phyloP scores from a whole-genome alignment of 2,329 filamentous ascomycete species.

The Zarea fungicola region DNA sequence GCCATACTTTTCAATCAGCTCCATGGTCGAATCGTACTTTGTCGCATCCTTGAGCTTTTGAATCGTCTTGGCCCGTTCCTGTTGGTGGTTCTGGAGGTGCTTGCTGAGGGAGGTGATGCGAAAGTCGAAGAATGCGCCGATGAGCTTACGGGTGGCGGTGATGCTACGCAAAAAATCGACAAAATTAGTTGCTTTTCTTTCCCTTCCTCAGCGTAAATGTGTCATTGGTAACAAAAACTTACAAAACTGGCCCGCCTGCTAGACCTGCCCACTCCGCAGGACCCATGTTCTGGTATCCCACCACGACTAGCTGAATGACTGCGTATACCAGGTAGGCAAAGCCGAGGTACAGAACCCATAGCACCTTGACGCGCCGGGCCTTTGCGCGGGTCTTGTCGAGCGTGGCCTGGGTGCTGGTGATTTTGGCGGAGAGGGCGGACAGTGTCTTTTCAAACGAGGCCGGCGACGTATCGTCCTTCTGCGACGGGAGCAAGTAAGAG shows the following conservation, averaged over 20 bases:
- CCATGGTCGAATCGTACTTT: slow-evolving; percentile 90
- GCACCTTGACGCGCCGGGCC: slow-evolving; percentile 72
- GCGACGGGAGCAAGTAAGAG: background rate
- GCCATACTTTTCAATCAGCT: slow-evolving; percentile 92
- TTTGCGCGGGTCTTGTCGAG: slow-evolving; percentile 69
- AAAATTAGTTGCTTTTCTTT: slow-evolving; percentile 14
- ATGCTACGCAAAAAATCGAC: slow-evolving; percentile 57
- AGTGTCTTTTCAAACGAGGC: slow-evolving; percentile 92
- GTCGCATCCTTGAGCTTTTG: slow-evolving; percentile 92
- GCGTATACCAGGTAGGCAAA: slow-evolving; percentile 87
- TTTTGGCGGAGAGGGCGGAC: slow-evolving; percentile 75
- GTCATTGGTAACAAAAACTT: slow-evolving; percentile 25
- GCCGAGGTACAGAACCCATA: slow-evolving; percentile 85
- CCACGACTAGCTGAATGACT: slow-evolving; percentile 75
- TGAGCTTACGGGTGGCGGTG: slow-evolving; percentile 62
- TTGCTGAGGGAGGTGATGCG: slow-evolving; percentile 65
- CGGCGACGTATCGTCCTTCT: slow-evolving; percentile 77
- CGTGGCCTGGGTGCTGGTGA: slow-evolving; percentile 64
- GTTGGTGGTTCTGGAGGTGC: slow-evolving; percentile 68
- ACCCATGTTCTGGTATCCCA: slow-evolving; percentile 77
- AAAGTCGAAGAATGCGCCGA: slow-evolving; percentile 72
- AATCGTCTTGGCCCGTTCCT: slow-evolving; percentile 80
- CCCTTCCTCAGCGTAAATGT: background rate
- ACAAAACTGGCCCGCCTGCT: slow-evolving; percentile 73
- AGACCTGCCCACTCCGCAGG: slow-evolving; percentile 73